These are phyloP conservation scores for Phytopythium montanum DNA, from an alignment of 352 stramenopile genomes.

Conservation along the genomic window DNA sequence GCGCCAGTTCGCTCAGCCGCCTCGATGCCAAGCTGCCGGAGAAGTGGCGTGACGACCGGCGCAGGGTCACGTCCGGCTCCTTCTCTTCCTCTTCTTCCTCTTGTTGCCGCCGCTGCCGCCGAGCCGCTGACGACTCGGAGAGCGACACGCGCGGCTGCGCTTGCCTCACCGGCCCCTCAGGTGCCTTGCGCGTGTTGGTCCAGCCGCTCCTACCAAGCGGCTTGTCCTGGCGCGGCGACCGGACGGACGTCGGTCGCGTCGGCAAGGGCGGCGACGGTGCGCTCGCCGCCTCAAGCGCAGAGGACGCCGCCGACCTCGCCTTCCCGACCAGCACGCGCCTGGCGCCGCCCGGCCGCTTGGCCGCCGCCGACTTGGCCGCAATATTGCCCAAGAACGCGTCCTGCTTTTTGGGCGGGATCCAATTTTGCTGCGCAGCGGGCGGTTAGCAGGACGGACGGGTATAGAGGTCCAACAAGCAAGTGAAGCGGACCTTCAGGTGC, in stretches of 20 bases:
- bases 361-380: constrained; percentile 13
- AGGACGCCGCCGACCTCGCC: not conserved
- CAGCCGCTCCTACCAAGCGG: constrained; percentile 13
- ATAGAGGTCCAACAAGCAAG: not conserved
- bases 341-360: not conserved
- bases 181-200: constrained; percentile 13
- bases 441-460: too few relatives aligned
- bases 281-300: constrained; percentile 23
- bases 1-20: constrained; percentile 20
- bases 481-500: not conserved
- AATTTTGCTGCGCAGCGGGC: constrained; percentile 14
- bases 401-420: constrained; percentile 24
- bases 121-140: constrained; percentile 9
- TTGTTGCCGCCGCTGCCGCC: not conserved
- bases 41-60: constrained; percentile 13
- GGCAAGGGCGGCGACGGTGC: constrained; percentile 10
- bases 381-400: constrained; percentile 14
- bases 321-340: not conserved
- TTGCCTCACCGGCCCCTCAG: not conserved
- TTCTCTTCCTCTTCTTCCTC: not conserved
- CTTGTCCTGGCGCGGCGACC: constrained; percentile 1
- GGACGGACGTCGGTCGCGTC: not conserved
- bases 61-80: constrained; percentile 1
- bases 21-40: not conserved
- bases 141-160: constrained; percentile 7